Base-by-base conservation (phyloP, 371 early-diverging fungal genomes). In the Mucor lusitanicus region DNA sequence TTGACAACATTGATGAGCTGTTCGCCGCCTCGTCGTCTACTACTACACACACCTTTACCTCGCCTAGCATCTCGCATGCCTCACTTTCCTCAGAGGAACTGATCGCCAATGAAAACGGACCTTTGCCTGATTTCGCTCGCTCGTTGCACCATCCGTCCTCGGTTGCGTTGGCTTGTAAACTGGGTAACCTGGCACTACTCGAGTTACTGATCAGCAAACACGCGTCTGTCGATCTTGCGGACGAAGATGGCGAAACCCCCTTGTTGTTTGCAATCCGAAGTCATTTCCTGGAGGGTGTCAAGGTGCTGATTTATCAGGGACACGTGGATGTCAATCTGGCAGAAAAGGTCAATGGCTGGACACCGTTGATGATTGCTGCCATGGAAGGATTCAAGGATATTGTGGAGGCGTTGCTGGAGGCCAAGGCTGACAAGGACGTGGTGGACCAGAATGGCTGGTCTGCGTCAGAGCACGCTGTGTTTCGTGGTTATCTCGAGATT, bases 401-500 rank as follows among this genome's bases (percentile, higher is more conserved):
- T 39, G 82, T 83, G 12, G 68, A 82, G 23, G 53, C 80, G 0
- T 64, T 91, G 30, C 63, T 91, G 50, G 73, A 78, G 5, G 87
- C 85, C 12, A 86, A 86, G 13, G 89, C 88, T 9, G 79, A 88
- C 50, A 77, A 78, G 3, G 77, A 86, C 30, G 60, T 61, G 1
- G 69, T 70, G 9, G 91, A 90, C 53, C 61, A 62, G 50, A 76
- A 76, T 50, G 85, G 85, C 0, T 91, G 90, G 90, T 85, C 80
- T 11, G 87, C 90, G n/a, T 85, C 87, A 66, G 90, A 90, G 61
- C 89, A 90, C 66, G 90, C 91, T 3, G 72, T 86, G 1, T 90
- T 88, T 66, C 83, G 89, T 15, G 91, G 91, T 37, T 78, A 81
- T 56, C 68, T 81, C 32, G 77, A 70, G 3, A 78, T 89, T 30